Conservation (phyloP, 768 basidiomycete species). For the Tricholoma furcatifolium region DNA sequence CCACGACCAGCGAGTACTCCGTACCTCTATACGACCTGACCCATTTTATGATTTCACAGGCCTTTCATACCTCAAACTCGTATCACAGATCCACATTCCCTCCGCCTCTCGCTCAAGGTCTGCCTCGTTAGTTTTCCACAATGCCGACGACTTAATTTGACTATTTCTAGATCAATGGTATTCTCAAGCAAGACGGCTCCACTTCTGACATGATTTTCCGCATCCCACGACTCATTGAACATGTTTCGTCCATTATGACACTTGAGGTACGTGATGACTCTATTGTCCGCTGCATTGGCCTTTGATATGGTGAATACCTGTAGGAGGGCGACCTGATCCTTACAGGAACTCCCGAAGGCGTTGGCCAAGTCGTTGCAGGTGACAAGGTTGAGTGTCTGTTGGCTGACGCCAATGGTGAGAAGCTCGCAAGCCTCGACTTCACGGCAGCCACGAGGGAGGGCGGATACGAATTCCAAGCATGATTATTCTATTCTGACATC, state of each 20-base stretch:
- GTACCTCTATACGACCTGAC: neutral
- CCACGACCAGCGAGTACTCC: neutral
- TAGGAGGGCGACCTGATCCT: slow-evolving; percentile 92
- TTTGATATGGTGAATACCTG: neutral
- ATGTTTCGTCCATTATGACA: slow-evolving; percentile 94
- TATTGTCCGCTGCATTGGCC: neutral
- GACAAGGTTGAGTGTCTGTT: slow-evolving; percentile 80
- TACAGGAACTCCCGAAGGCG: slow-evolving; percentile 91
- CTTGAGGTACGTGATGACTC: slow-evolving; percentile 62
- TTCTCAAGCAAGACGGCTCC: slow-evolving; percentile 79
- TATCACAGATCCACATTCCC: slow-evolving; percentile 70
- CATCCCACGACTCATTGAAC: slow-evolving; percentile 85
- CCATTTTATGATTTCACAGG: slow-evolving; percentile 33
- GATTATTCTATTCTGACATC: neutral
- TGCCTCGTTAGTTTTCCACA: neutral
- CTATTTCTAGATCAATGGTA: slow-evolving; percentile 72
- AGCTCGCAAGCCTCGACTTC: slow-evolving; percentile 65
- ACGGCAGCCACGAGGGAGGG: slow-evolving; percentile 63
- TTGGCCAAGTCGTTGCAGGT: slow-evolving; percentile 73
- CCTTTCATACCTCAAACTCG: slow-evolving; percentile 77
- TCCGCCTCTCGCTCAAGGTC: slow-evolving; percentile 77
- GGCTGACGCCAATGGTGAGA: slow-evolving; percentile 49
- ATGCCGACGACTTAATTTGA: neutral
- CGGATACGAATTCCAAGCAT: slow-evolving; percentile 46
- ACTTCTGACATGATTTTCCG: slow-evolving; percentile 91